Percentiles rank a stretch among this genome's conserved stretches.
phyloP scores from a whole-genome alignment of 225 moss, liverwort and hornwort species.

The Anthoceros angustus region DNA sequence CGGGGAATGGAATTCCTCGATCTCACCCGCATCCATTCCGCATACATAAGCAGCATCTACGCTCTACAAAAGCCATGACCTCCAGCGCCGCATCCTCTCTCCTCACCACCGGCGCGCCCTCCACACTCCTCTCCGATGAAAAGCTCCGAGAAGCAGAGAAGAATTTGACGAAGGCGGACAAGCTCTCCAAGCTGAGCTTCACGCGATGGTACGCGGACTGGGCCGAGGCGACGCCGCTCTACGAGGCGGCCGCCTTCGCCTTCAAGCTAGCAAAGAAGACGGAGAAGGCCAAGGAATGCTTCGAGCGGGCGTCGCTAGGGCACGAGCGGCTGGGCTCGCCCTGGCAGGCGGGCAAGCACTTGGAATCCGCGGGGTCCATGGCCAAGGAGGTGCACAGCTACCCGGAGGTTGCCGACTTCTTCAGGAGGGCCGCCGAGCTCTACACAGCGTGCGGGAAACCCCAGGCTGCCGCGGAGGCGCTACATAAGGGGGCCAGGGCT shows the following conservation, averaged over 20 bases:
- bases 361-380: conserved; percentile 69
- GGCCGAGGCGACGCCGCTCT: conserved; percentile 70
- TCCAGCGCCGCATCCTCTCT: no score
- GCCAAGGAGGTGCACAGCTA: conserved; percentile 65
- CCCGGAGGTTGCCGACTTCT: conserved; percentile 47
- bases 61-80: no score
- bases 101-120: neutral
- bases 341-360: conserved; percentile 89
- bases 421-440: conserved; percentile 56
- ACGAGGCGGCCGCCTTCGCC: conserved; percentile 68
- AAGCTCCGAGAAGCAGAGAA: neutral
- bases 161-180: neutral
- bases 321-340: conserved; percentile 83
- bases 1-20: no score
- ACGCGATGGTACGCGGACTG: conserved; percentile 74
- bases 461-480: conserved; percentile 87
- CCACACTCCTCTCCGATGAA: neutral
- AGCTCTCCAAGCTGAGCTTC: conserved; percentile 41
- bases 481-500: conserved; percentile 82
- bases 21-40: no score
- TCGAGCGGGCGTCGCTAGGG: conserved; percentile 71
- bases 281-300: conserved; percentile 57
- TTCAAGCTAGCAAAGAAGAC: conserved; percentile 61
- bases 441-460: conserved; percentile 67
- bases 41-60: no score